These are phyloP conservation scores for Lojkania enalia DNA, from an alignment of 2,329 filamentous ascomycete species.

Conservation along the genomic window DNA sequence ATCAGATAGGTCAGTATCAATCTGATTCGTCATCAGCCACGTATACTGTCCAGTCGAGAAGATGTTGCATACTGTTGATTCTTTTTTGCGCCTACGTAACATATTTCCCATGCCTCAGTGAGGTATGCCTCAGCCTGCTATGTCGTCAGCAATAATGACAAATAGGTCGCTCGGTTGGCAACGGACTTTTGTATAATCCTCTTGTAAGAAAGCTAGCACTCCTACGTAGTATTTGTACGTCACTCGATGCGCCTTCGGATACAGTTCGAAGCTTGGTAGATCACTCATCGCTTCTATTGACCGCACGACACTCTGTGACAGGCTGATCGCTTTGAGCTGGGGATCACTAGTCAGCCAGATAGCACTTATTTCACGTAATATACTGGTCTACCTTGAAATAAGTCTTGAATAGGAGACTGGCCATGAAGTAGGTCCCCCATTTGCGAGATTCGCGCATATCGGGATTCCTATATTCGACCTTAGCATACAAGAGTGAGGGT, in stretches of 20 bases:
- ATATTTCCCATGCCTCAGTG: slow-evolving; percentile 78
- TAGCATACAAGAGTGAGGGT: slow-evolving; percentile 16
- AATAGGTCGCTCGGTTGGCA: too few species aligned
- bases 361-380: background rate
- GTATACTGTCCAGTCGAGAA: slow-evolving; percentile 15
- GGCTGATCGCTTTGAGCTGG: slow-evolving; percentile 77
- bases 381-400: slow-evolving; percentile 80
- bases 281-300: slow-evolving; percentile 78
- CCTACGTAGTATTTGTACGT: slow-evolving; percentile 97
- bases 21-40: slow-evolving; percentile 51
- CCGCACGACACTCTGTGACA: slow-evolving; percentile 87
- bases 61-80: slow-evolving; percentile 75
- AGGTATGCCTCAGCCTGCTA: slow-evolving; percentile 56
- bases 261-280: slow-evolving; percentile 76
- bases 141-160: slow-evolving; percentile 18
- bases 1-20: slow-evolving; percentile 94
- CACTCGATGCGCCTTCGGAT: slow-evolving; percentile 87
- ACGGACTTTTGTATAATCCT: slow-evolving; percentile 80
- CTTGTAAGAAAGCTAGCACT: slow-evolving; percentile 90
- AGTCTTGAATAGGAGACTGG: slow-evolving; percentile 95
- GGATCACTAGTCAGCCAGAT: background rate
- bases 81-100: slow-evolving; percentile 69
- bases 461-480: slow-evolving; percentile 62
- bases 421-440: slow-evolving; percentile 96
- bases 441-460: slow-evolving; percentile 83